Conservation (phyloP, 2,329 filamentous ascomycete species). For the Talaromyces albobiverticillius region DNA sequence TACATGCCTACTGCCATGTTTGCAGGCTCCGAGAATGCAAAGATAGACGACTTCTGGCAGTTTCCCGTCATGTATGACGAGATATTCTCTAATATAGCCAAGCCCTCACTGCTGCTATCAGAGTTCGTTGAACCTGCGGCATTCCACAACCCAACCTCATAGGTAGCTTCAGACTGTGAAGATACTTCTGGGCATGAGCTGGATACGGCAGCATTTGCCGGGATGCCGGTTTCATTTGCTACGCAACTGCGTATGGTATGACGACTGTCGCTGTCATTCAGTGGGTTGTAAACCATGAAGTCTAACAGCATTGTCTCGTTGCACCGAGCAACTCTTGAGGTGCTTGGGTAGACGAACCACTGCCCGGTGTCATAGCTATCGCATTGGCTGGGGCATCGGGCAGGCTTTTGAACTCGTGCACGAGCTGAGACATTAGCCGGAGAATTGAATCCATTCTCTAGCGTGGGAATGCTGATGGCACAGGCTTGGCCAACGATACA, state of each 20-base stretch:
- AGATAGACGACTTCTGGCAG: conserved; percentile 1
- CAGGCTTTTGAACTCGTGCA: not conserved
- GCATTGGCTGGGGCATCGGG: not conserved
- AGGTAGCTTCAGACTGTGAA: not conserved
- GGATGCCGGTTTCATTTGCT: not conserved
- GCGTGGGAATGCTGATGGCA: not conserved
- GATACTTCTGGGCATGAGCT: not conserved
- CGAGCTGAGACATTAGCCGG: conserved; percentile 5
- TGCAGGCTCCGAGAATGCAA: not conserved
- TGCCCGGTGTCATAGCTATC: conserved; percentile 1
- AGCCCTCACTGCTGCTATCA: not conserved
- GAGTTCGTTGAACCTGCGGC: not conserved
- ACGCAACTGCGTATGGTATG: not conserved
- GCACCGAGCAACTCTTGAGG: not conserved
- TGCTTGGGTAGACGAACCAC: conserved; percentile 3
- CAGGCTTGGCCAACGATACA: not conserved
- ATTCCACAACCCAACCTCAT: not conserved
- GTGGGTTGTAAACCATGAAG: not conserved
- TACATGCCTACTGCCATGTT: not conserved
- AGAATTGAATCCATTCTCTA: not conserved
- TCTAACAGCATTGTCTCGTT: conserved; percentile 6
- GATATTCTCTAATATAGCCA: not conserved
- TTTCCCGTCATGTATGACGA: not conserved
- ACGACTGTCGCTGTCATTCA: not conserved
- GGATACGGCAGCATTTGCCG: not conserved